phyloP scores from a whole-genome alignment of 257 asterid species.

The Schizonepeta tenuifolia region DNA sequence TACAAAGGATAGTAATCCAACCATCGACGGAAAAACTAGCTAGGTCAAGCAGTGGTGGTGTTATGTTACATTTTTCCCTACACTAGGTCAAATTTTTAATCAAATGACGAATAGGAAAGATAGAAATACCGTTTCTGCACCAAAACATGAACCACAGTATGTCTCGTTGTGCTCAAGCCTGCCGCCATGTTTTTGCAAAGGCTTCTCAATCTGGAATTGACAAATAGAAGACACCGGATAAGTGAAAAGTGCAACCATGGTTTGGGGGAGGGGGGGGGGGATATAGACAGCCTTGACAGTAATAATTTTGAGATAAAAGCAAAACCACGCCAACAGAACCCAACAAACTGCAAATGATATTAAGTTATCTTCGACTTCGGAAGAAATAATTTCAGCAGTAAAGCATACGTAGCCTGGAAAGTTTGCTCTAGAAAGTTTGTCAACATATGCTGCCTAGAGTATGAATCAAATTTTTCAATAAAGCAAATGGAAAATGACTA shows the following conservation, averaged over 20 bases:
- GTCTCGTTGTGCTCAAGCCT: slow-evolving; percentile 94
- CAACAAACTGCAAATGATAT: neutral
- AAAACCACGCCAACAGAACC: neutral
- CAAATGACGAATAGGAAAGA: slow-evolving; percentile 27
- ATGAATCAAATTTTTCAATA: neutral
- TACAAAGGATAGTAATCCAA: slow-evolving; percentile 8
- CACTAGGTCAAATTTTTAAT: neutral
- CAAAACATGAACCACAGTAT: slow-evolving; percentile 97
- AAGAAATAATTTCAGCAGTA: neutral
- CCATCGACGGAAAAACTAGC: slow-evolving; percentile 13
- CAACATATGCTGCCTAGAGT: neutral
- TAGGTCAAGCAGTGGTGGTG: neutral
- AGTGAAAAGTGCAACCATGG: neutral
- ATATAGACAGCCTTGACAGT: slow-evolving; percentile 4
- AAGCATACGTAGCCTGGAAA: neutral
- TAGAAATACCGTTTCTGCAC: slow-evolving; percentile 84
- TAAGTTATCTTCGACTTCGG: slow-evolving; percentile 7
- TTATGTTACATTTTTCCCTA: neutral
- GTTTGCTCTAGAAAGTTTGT: slow-evolving; percentile 16
- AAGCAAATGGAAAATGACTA: neutral
- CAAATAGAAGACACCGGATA: slow-evolving; percentile 25
- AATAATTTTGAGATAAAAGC: slow-evolving; percentile 4
- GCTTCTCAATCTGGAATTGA: slow-evolving; percentile 86
- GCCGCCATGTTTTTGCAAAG: slow-evolving; percentile 96
- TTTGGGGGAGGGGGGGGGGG: neutral